Evolutionary conservation across 306 rosid species (phyloP), one percentile per base, ranked within the genome.

Genomic region (Medicago truncatula): DNA sequence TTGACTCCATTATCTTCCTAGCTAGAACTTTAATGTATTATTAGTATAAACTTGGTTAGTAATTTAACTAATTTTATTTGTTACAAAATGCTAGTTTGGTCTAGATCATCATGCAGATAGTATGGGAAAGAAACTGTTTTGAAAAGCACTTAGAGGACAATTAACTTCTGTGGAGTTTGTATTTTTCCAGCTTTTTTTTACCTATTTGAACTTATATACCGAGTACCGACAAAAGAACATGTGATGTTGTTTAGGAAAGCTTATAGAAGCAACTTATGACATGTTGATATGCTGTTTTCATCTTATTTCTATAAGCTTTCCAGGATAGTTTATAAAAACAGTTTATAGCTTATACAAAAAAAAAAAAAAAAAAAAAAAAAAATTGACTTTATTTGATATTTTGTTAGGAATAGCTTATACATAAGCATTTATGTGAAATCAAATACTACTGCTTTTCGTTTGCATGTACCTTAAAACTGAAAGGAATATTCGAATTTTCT

Each of bases 401-500:
- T 40, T 40, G 44, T 40, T 40, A 40, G 12, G 2, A 40, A 9
- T 40, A 40, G 44, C 11, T 40, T 40, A 40, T 8, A 40, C 12
- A 40, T 40, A 40, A 9, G 11, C 2, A 40, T 12, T 40, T 40
- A n/a, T n/a, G n/a, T n/a, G 76, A 41, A 68, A 64, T 74, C 60
- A 81, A 75, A 58, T 36, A 60, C 49, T 34, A 34, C 9, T 40
- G 1, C 61, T 59, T 28, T 79, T 62, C 75, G 43, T 59, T 43
- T 49, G 15, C 73, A 50, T 46, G 61, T 64, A 10, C 21, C 74
- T 65, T 76, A 43, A 21, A 38, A 79, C 46, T 40, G 39, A 67
- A 65, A 66, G 61, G 64, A 70, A 25, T 74, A 80, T 66, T 60
- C 54, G 64, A 71, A 56, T 76, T 71, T 67, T 56, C 50, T 31